Evolutionary conservation across 2,329 filamentous ascomycete species (phyloP), one percentile per base, ranked within the genome.

Genomic region (Cercospora sp.): DNA sequence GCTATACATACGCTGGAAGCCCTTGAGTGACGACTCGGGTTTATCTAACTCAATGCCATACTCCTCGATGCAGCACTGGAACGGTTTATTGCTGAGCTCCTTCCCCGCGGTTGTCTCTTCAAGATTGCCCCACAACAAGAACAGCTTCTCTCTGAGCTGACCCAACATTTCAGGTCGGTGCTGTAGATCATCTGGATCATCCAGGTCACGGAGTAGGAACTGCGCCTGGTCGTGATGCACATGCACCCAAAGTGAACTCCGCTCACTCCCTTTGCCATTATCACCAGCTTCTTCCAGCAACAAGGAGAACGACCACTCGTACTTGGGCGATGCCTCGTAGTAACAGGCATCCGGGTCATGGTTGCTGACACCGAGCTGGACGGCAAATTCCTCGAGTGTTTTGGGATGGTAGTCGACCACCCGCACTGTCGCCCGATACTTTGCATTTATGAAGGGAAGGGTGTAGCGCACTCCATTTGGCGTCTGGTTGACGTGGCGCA

Each of bases 271-370:
- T 18, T 64, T 12, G 28, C 45, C 23, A 12, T 64, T 26, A 20
- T 31, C 42, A 31, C 30, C 30, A 0, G 86, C 88, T 71, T 94
- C 91, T 78, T 97, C 91, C 1, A 97, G 86, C 12, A 91, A 84
- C 26, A 98, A 84, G 23, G 87, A 87, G 79, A 97, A 97, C 13
- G 87, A 86, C 94, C 94, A 97, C 78, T 95, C 89, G 91, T 92
- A 97, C 7, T 69, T 79, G 70, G 63, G 73, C 53, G 55, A 63
- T 31, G 77, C 77, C 20, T 75, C 57, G 71, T 79, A 67, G 5
- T 79, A 77, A 28, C 82, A 78, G 72, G 78, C 80, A 20, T 69
- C 73, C 4, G 67, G 64, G 63, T 74, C 53, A 53, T 68, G 23
- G 33, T 65, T 58, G 33, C 40, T 45, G 12, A 57, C 36, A 13